Conservation (phyloP, 2,329 filamentous ascomycete genomes). For the Orbilia brochopaga region DNA sequence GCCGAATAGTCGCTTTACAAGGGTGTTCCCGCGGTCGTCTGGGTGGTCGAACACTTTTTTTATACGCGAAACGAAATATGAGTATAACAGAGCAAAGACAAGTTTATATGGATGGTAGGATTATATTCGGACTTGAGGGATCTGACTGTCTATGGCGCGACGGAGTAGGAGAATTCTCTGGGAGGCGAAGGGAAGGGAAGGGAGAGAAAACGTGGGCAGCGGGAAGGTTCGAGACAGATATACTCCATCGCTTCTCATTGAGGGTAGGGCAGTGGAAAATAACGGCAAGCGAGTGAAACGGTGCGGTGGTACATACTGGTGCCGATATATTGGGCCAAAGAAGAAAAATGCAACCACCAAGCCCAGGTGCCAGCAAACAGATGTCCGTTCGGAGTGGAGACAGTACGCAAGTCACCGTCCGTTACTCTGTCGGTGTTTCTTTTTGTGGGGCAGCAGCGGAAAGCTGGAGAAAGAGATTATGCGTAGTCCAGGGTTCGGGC, state of each 20-base stretch:
- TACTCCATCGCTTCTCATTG: slow-evolving; percentile 32
- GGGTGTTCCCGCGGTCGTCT: slow-evolving; percentile 25
- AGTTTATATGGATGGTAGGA: background rate
- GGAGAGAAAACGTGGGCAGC: slow-evolving; percentile 37
- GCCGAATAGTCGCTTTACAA: slow-evolving; percentile 41
- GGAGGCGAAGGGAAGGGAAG: slow-evolving; percentile 23
- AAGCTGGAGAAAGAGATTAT: slow-evolving; percentile 36
- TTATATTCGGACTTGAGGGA: slow-evolving; percentile 4
- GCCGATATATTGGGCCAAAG: slow-evolving; percentile 11
- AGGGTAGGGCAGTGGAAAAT: slow-evolving; percentile 11
- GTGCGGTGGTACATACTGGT: slow-evolving; percentile 2
- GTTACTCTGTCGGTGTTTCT: slow-evolving; percentile 12
- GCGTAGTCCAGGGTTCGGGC: slow-evolving; percentile 37
- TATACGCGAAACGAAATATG: slow-evolving; percentile 2
- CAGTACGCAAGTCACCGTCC: slow-evolving; percentile 32
- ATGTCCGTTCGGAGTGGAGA: slow-evolving; percentile 28
- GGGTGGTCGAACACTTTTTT: slow-evolving; percentile 24
- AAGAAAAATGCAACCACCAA: slow-evolving; percentile 14
- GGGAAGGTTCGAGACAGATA: slow-evolving; percentile 37
- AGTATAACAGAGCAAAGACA: background rate
- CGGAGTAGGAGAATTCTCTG: slow-evolving; percentile 20
- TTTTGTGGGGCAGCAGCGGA: slow-evolving; percentile 35
- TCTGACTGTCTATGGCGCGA: background rate
- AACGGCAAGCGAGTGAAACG: slow-evolving; percentile 19
- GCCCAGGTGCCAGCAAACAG: slow-evolving; percentile 29